phyloP scores from a whole-genome alignment of 352 stramenopile species.

The Achlya hypogyna region DNA sequence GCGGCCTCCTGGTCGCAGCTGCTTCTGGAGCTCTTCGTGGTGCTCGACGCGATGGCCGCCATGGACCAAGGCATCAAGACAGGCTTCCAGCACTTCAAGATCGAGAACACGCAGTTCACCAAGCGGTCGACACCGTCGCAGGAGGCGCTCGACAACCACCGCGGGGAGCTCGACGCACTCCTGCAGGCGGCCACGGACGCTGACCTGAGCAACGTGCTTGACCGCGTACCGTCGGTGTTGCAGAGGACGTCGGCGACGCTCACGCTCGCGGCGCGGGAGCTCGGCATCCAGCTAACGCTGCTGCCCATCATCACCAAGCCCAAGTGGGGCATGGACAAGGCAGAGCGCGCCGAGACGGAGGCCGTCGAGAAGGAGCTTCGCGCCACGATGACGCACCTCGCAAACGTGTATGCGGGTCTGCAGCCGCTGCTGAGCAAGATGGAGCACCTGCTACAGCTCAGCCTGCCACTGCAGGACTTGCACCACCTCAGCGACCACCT shows the following conservation, averaged over 20 bases:
- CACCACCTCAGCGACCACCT: neutral
- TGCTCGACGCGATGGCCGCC: conserved; percentile 1
- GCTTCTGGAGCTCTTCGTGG: conserved; percentile 1
- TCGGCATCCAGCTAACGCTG: conserved; percentile 17
- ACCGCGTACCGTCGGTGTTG: neutral
- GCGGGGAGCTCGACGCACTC: neutral
- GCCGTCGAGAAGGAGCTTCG: conserved; percentile 5
- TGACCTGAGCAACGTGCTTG: neutral
- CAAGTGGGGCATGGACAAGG: neutral
- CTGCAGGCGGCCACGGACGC: neutral
- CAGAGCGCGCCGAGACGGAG: neutral
- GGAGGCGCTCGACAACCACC: neutral
- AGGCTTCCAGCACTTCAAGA: neutral
- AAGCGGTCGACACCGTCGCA: neutral
- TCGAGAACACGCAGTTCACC: neutral
- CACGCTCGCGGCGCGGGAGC: neutral
- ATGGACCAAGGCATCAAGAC: conserved; percentile 9
- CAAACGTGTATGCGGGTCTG: neutral
- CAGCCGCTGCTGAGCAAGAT: conserved; percentile 17
- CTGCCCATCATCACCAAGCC: conserved; percentile 15
- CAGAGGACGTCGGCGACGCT: neutral
- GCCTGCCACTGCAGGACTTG: conserved; percentile 16
- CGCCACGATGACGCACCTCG: conserved; percentile 1
- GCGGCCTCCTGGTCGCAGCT: conserved; percentile 2
- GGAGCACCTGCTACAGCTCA: conserved; percentile 12